These are phyloP conservation scores for Eimeria acervulina DNA, from an alignment of 169 alveolate species.

Conservation along the genomic window DNA sequence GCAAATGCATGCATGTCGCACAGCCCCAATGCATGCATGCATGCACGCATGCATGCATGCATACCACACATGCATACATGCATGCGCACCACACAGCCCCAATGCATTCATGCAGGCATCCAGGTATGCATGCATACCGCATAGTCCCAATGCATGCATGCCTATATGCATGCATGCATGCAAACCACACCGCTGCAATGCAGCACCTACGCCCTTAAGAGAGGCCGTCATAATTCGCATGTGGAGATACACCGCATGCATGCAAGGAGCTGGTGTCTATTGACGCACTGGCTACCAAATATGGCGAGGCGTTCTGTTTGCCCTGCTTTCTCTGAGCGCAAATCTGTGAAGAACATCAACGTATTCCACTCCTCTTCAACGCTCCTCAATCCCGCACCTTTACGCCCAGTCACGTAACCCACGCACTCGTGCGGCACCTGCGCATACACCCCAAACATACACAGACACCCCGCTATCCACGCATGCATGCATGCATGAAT, in stretches of 20 bases:
- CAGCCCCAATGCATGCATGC: background rate
- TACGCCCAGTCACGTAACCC: constrained; percentile 87
- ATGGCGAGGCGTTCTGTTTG: constrained; percentile 79
- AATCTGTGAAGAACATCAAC: constrained; percentile 86
- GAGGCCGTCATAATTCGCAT: too few species aligned
- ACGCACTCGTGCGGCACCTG: background rate
- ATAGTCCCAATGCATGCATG: too few species aligned
- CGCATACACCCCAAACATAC: background rate
- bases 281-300: constrained; percentile 72
- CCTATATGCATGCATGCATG: too few species aligned
- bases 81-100: background rate
- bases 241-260: too few species aligned
- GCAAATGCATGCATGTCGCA: too few species aligned
- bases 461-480: background rate
- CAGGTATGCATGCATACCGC: too few species aligned
- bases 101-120: too few species aligned
- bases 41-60: background rate
- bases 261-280: too few species aligned
- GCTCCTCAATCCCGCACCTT: constrained; percentile 86
- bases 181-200: too few species aligned
- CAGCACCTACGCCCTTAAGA: too few species aligned
- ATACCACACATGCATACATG: background rate
- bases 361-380: constrained; percentile 89
- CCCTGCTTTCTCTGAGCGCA: constrained; percentile 66
- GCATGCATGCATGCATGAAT: constrained; percentile 4